A percentile compares a stretch with the other conserved stretches of the same genome.
phyloP scores from a whole-genome alignment of 2,329 filamentous ascomycete species.

The Fusarium nygamai region DNA sequence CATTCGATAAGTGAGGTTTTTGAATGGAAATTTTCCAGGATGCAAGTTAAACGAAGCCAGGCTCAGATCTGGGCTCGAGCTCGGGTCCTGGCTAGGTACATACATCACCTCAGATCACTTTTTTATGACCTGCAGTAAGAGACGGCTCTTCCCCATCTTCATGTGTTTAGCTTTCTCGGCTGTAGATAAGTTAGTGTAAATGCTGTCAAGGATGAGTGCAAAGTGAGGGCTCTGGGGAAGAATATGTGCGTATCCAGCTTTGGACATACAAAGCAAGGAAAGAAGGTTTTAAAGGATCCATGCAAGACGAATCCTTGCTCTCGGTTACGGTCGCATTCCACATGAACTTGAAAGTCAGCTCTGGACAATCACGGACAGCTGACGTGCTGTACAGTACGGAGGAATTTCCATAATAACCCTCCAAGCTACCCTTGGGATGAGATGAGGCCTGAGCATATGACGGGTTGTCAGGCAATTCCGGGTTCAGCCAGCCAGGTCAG shows the following conservation, averaged over 20 bases:
- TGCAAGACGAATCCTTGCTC: slow-evolving; percentile 11
- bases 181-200: background rate
- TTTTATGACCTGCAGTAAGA: slow-evolving; percentile 3
- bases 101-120: slow-evolving; percentile 20
- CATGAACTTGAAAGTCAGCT: slow-evolving; percentile 6
- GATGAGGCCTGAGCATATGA: slow-evolving; percentile 20
- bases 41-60: slow-evolving; percentile 5
- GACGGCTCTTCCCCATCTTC: slow-evolving; percentile 12
- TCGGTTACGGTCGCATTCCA: slow-evolving; percentile 11
- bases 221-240: slow-evolving; percentile 1
- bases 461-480: slow-evolving; percentile 12
- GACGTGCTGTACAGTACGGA: background rate
- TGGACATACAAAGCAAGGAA: slow-evolving; percentile 1
- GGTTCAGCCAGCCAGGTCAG: slow-evolving; percentile 31
- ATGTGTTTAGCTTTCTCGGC: slow-evolving; percentile 4
- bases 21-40: slow-evolving; percentile 17
- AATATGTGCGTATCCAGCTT: background rate
- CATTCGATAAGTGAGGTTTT: slow-evolving; percentile 32
- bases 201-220: background rate
- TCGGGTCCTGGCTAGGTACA: background rate
- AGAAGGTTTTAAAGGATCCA: slow-evolving; percentile 18
- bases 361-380: slow-evolving; percentile 16
- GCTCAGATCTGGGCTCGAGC: slow-evolving; percentile 36
- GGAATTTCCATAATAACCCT: slow-evolving; percentile 9
- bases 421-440: background rate